Evolutionary conservation across 768 basidiomycete genomes (phyloP), one percentile per base, ranked within the genome.

Genomic region (Chiua virens): DNA sequence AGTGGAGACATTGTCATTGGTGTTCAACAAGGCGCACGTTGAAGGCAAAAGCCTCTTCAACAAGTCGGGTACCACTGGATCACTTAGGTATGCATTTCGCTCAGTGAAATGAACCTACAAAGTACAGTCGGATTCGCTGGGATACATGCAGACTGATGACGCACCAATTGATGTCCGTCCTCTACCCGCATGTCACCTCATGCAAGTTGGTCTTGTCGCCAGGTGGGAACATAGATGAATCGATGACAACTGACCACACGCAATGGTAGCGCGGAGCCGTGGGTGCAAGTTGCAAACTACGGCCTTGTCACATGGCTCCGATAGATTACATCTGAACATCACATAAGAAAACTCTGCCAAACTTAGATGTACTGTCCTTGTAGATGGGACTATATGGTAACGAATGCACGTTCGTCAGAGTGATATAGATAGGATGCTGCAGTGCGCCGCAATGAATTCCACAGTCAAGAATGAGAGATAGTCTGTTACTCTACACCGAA

Each of bases 141-240:
- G n/a, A n/a, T n/a, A n/a, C n/a, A n/a, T n/a, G 3, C n/a, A 13
- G 23, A 36, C 15, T 35, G 48, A 42, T 52, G 23, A 60, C 69
- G 35, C 52, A 82, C 85, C 55, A 71, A 73, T 55, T 87, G 84
- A 57, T 86, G 87, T 30, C 86, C 86, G 42, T 86, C 75, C 63
- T 87, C 83, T 28, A 79, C 68, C 39, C 78, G 79, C 86, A 88
- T 86, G 45, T 18, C 35, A 35, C n/a, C 34, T 52, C 18, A 30
- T 30, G 14, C 22, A 34, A 47, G 21, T 25, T 9, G 13, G 22
- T 36, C 40, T 34, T 38, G 8, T 42, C 36, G 11, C 42, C 13
- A 23, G 42, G 40, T 47, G 45, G 38, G 36, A 58, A 30, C 21
- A 46, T 41, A 25, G 1, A 30, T 10, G 30, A 30, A n/a, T n/a